Evolutionary conservation across 2,329 filamentous ascomycete genomes (phyloP).

Genomic region (Alternaria sp.): DNA sequence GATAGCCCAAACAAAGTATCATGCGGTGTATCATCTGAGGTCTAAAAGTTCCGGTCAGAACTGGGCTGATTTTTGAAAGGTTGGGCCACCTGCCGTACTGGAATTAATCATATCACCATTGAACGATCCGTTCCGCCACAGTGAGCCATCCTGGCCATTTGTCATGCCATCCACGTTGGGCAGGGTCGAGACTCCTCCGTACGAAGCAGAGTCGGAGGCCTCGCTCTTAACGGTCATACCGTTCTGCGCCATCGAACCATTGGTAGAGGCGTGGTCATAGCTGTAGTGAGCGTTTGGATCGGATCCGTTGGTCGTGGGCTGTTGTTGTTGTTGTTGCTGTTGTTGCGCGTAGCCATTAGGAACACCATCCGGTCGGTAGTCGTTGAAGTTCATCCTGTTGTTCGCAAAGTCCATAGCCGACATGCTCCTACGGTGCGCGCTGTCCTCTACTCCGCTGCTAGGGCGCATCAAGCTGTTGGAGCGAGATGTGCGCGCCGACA

Average conservation of each 20-base stretch:
- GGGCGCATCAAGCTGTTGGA: slow-evolving; percentile 60
- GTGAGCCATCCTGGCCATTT: slow-evolving; percentile 49
- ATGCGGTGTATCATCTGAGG: slow-evolving; percentile 55
- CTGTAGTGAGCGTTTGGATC: slow-evolving; percentile 42
- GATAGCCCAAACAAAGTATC: slow-evolving; percentile 61
- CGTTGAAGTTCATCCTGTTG: slow-evolving; percentile 48
- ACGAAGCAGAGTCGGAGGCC: slow-evolving; percentile 39
- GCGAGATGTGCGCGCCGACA: slow-evolving; percentile 59
- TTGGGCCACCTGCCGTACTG: slow-evolving; percentile 58
- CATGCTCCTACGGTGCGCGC: slow-evolving; percentile 45
- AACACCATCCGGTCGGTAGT: slow-evolving; percentile 47
- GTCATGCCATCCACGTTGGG: slow-evolving; percentile 48
- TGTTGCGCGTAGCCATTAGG: slow-evolving; percentile 39
- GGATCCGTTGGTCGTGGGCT: slow-evolving; percentile 24
- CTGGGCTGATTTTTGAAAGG: slow-evolving; percentile 55
- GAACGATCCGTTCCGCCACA: slow-evolving; percentile 56
- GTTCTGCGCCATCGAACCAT: slow-evolving; percentile 46
- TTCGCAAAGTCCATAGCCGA: slow-evolving; percentile 48
- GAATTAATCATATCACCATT: slow-evolving; percentile 53
- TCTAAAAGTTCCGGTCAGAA: slow-evolving; percentile 56
- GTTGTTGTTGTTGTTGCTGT: slow-evolving; percentile 20
- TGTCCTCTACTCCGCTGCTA: slow-evolving; percentile 48
- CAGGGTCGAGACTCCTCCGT: slow-evolving; percentile 47
- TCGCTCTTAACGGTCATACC: slow-evolving; percentile 49
- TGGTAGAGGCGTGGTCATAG: slow-evolving; percentile 44